Evolutionary conservation across 2,329 filamentous ascomycete genomes (phyloP).

Genomic region (Neofusicoccum kwambonambiense): DNA sequence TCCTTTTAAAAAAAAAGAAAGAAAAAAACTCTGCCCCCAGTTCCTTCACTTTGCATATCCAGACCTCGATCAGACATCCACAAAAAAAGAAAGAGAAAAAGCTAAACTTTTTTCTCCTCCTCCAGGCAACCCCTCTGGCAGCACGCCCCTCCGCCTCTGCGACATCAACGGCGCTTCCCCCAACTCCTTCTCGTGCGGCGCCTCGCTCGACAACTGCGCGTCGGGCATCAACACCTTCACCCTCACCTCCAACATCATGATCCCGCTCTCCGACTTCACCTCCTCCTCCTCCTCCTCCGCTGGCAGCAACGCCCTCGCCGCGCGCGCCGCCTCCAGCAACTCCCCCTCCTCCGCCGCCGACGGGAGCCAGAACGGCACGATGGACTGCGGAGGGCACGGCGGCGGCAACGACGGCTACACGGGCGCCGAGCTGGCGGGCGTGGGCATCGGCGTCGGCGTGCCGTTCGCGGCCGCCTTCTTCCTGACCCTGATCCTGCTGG

Average conservation of each 20-base stretch:
- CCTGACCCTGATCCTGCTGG: neutral
- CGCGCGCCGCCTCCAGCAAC: neutral
- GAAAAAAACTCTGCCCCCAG: too few relatives aligned
- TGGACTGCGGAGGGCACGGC: neutral
- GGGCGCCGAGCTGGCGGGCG: constrained; percentile 9
- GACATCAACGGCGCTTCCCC: neutral
- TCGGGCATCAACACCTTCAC: neutral
- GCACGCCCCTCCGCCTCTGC: neutral
- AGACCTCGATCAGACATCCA: too few relatives aligned
- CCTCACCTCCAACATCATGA: neutral
- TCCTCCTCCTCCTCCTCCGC: neutral
- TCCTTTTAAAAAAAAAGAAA: too few relatives aligned
- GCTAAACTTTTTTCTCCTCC: neutral
- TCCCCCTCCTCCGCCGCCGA: neutral
- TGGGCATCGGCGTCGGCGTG: constrained; percentile 14
- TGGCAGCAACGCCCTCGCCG: neutral
- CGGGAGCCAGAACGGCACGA: neutral
- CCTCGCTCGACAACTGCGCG: neutral
- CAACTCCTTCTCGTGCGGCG: neutral
- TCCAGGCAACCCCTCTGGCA: neutral
- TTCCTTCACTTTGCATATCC: too few relatives aligned
- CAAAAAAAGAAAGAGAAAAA: neutral
- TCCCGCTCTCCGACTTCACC: neutral
- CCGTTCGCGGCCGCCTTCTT: constrained; percentile 10
- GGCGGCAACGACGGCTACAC: constrained; percentile 3